Base-by-base conservation (phyloP, 106 monocot genomes). In the Dioscorea alata region DNA sequence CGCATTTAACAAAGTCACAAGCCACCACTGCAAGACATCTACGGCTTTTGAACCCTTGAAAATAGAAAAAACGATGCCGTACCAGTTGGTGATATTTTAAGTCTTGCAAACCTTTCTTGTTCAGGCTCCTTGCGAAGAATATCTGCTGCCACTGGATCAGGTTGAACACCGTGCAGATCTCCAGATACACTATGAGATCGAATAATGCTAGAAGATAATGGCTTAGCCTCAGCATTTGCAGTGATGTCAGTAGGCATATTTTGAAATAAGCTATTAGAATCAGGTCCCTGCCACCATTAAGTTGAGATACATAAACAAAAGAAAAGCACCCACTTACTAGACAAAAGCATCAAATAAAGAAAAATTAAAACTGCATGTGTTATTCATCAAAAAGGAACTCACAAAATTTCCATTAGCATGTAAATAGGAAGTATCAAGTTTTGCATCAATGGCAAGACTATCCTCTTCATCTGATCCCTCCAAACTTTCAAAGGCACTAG, bases 111-210 rank as follows among this genome's bases (percentile, higher is more conserved):
- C 35, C 81, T 76, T 80, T 93, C 99, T 67, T 99, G 99, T 61
- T 99, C 93, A 42, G 90, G 93, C 60, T 88, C 99, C 76, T 88
- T 99, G 69, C 93, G 84, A 32, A 99, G 85, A 79, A 99, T 93
- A 79, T 99, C 87, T 50, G 93, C 99, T 59, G 93, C 90, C 48
- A 99, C 71, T 17, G 99, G 99, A 35, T 99, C 93, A 69, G 87
- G 87, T 52, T 99, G 93, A 16, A 83, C 99, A 35, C 87, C 85
- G 72, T 99, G 99, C 19, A 99, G 79, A 78, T 90, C 82, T 67
- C 90, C 90, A 61, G 99, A 87, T 52, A 90, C 81, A 81, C 93
- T 99, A 67, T 99, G 90, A 9, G 93, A 90, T 35, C 83, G 61
- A 12, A 99, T 93, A 73, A 93, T 83, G 70, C 33, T 87, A 64